Evolutionary conservation across 1,139 yeast genomes (phyloP), one percentile per base, ranked within the genome.

Genomic region (Debaryomyces subglobosus): DNA sequence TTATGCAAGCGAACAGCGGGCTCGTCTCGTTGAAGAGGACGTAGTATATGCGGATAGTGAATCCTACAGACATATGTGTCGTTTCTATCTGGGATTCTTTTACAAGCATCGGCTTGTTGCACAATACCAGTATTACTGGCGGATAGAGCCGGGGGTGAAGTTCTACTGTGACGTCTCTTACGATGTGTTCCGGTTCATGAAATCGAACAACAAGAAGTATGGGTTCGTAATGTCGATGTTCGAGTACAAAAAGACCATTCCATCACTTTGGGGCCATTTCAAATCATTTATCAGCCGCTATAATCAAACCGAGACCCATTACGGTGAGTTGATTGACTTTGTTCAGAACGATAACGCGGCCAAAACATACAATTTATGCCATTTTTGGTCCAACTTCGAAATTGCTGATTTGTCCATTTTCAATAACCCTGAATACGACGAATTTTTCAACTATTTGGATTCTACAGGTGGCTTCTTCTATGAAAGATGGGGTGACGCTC

Each of bases 401-500:
- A 66, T 71, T 34, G 76, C 71, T 5, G 63, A 61, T 45, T 51
- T 71, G 10, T 58, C 60, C 16, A 49, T 71, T 2, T 71, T 63
- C 49, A 51, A 57, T 33, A 54, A 57, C 37, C 48, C 49, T 1
- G 51, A 57, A 12, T 71, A 71, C 53, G 51, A 58, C 12, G 50
- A 53, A 2, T 64, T 59, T 44, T 71, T 71, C 47, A 49, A 61
- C 9, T 61, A 53, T 45, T 57, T 71, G 43, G 76, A 71, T 52
- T 18, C 35, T 6, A 47, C 55, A 3, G 77, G 76, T 0, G 76
- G 77, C 16, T 70, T 71, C 49, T 71, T 53, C 52, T 71, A 72
- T 51, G 76, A 71, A 53, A 54, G 77, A 40, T 72, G 77, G 77
- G 77, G 77, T 5, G 77, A 71, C 53, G 77, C 76, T 1, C 77